Conservation (phyloP, 2,329 filamentous ascomycete genomes). For the Fusarium luffae region DNA sequence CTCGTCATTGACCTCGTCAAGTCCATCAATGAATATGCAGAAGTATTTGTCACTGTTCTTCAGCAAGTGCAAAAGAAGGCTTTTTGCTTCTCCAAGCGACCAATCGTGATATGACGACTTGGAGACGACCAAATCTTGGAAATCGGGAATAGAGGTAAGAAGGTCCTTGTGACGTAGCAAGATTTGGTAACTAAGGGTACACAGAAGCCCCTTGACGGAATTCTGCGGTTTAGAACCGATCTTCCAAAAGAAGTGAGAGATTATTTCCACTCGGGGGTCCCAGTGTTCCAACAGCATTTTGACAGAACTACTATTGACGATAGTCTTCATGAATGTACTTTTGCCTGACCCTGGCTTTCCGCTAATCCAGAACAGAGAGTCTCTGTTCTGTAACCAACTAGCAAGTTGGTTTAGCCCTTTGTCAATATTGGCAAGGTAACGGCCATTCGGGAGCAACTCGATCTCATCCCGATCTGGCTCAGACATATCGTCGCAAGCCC, state of each 20-base stretch:
- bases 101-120: not conserved
- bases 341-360: slow-evolving; percentile 7
- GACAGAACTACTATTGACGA: accelerated
- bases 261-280: accelerated
- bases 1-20: not conserved
- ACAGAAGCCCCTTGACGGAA: not conserved
- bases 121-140: not conserved
- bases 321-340: not conserved
- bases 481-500: accelerated
- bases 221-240: not conserved
- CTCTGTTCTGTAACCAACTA: not conserved
- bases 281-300: accelerated
- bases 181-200: not conserved
- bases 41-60: too few species aligned
- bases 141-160: not conserved
- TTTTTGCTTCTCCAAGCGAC: not conserved
- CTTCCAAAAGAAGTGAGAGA: slow-evolving; percentile 13
- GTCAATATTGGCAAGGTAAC: accelerated
- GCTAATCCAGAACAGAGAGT: not conserved
- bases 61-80: accelerated
- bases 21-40: not conserved
- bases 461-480: too few species aligned
- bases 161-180: accelerated
- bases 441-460: accelerated
- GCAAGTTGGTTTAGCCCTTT: accelerated